Percentiles rank a stretch among this genome's conserved stretches.
These are phyloP conservation scores for Saccharomyces hybrid DNA, from an alignment of 1,139 yeast species.

Conservation along the genomic window DNA sequence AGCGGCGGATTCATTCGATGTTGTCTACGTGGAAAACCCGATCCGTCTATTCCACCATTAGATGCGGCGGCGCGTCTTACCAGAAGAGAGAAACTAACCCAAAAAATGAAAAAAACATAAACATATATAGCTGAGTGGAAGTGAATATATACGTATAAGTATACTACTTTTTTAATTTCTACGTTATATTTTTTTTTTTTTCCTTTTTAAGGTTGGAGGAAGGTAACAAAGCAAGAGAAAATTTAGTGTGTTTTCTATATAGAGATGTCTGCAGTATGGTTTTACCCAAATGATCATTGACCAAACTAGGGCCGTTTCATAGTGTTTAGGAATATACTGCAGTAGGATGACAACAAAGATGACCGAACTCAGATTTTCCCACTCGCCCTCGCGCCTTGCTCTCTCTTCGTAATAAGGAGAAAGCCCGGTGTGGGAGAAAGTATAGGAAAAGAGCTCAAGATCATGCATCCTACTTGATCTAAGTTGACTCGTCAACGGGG, in stretches of 20 bases:
- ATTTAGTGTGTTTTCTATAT: neutral
- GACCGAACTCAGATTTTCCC: conserved; percentile 47
- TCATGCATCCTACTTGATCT: conserved; percentile 43
- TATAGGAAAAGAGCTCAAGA: conserved; percentile 54
- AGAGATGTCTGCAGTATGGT: conserved; percentile 74
- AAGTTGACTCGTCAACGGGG: conserved; percentile 80
- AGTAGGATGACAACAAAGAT: conserved; percentile 33
- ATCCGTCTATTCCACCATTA: conserved; percentile 96
- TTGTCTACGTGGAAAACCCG: conserved; percentile 91
- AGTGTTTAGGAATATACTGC: conserved; percentile 91
- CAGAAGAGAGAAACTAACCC: neutral
- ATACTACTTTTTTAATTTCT: neutral
- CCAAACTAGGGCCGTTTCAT: conserved; percentile 59
- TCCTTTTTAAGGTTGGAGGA: neutral
- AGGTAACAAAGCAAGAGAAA: neutral
- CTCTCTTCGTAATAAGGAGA: conserved; percentile 8
- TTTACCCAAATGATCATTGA: conserved; percentile 83
- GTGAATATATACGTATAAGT: neutral
- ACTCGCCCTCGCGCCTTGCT: conserved; percentile 4
- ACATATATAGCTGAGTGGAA: neutral
- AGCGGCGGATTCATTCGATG: conserved; percentile 84
- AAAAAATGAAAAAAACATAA: neutral
- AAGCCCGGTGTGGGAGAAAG: conserved; percentile 6
- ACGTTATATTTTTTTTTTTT: neutral
- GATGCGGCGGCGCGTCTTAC: conserved; percentile 5